Evolutionary conservation across 169 alveolate species (phyloP), one percentile per base, ranked within the genome.

Genomic region (Plasmodium cynomolgi): DNA sequence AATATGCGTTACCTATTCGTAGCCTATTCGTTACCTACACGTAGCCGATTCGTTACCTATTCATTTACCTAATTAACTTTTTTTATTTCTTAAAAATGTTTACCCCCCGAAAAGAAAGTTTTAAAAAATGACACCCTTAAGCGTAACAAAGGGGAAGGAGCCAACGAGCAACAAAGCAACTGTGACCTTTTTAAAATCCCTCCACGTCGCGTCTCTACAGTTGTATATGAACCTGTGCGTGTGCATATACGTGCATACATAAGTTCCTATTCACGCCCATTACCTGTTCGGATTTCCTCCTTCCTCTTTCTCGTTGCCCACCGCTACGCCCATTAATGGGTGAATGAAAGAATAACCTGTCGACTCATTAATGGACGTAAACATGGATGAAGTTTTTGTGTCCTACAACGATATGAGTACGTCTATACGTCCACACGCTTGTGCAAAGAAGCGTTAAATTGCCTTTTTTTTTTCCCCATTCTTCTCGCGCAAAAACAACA

Each of bases 381-480:
- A 80, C 44, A 79, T 88, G 41, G 47, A 44, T 39, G 91, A 88
- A 20, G 90, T 88, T 88, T 88, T 88, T 80, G 37, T 88, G 41
- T 88, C 94, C 81, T 88, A 88, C 84, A 88, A 88, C 33, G 94
- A 88, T 31, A 88, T 88, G 90, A 79, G 94, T 88, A 58, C 81
- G 20, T 37, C 56, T 75, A 34, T 11, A 39, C 31, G 20, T 88
- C 50, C 26, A 39, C 17, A 33, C 37, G 29, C 37, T 68, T 85
- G 44, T 13, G 26, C 56, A 75, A 31, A 75, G 26, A 39, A 20
- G n/a, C 17, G 34, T 68, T 72, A 31, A 71, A 29, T 11, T n/a
- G 5, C 31, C 39, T 15, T 75, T 73, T 71, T 84, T 58, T 75
- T 75, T 37, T 54, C 77, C 77, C 31, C 77, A 23, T 26, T 68